Evolutionary conservation across 2,329 filamentous ascomycete species (phyloP).

Genomic region (Fusarium cyanostomum): DNA sequence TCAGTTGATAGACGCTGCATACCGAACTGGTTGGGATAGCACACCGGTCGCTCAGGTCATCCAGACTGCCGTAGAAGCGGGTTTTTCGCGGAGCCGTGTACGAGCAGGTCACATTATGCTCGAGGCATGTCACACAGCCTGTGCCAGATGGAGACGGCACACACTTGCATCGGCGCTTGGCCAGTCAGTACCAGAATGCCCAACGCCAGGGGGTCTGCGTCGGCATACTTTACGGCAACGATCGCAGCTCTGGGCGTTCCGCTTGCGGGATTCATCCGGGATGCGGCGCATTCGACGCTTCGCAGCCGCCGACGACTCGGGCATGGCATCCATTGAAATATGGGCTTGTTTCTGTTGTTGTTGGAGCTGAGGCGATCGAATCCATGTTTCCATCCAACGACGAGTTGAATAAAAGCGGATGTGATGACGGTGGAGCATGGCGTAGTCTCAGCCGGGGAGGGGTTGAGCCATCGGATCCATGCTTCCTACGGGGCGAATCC

Average conservation of each 20-base stretch:
- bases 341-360: neutral
- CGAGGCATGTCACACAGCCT: conserved; percentile 47
- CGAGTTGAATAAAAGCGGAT: no score
- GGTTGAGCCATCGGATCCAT: conserved; percentile 20
- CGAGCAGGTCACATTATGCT: conserved; percentile 46
- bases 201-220: neutral
- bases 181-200: neutral
- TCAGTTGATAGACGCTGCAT: neutral
- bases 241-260: conserved; percentile 50
- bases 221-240: conserved; percentile 47
- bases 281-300: conserved; percentile 47
- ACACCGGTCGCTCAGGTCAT: conserved; percentile 50
- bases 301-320: conserved; percentile 35
- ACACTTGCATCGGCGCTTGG: conserved; percentile 49
- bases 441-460: neutral
- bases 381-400: conserved; percentile 23
- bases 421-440: neutral
- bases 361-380: conserved; percentile 13
- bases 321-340: neutral
- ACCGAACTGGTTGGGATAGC: neutral
- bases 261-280: conserved; percentile 49
- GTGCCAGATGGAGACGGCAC: conserved; percentile 43
- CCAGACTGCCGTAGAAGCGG: conserved; percentile 50
- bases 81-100: conserved; percentile 50
- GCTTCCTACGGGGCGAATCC: conserved; percentile 26